Percentiles rank a stretch among this genome's conserved stretches.
These are phyloP conservation scores for Penicillium chermesinum DNA, from an alignment of 495 filamentous ascomycete genomes.

Conservation along the genomic window DNA sequence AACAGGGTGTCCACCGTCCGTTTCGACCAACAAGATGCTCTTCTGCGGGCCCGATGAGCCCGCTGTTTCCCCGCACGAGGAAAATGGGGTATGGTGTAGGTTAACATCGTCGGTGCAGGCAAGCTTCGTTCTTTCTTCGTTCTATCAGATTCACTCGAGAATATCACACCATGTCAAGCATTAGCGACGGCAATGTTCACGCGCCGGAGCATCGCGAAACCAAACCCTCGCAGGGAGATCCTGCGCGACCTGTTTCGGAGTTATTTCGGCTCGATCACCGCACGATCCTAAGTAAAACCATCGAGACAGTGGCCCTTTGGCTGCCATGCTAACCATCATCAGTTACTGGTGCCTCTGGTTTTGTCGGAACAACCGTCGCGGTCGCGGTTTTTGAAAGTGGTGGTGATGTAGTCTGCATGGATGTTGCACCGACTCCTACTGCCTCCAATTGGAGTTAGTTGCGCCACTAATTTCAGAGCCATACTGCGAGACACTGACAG, in stretches of 20 bases:
- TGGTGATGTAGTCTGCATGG: conserved; percentile 53
- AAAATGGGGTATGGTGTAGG: too few species aligned
- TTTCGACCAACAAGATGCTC: too few species aligned
- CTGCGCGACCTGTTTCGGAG: conserved; percentile 9
- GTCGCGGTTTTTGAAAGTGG: conserved; percentile 63
- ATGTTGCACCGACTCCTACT: conserved; percentile 44
- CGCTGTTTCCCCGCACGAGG: too few species aligned
- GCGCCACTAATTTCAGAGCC: not conserved
- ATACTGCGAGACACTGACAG: not conserved
- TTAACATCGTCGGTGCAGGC: too few species aligned
- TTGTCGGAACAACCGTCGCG: conserved; percentile 51
- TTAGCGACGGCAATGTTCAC: conserved; percentile 12
- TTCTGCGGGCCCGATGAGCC: too few species aligned
- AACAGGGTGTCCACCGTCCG: too few species aligned
- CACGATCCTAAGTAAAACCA: conserved; percentile 8
- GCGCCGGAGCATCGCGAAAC: conserved; percentile 7
- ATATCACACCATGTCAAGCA: not conserved
- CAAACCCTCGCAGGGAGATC: conserved; percentile 11
- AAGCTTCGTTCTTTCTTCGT: too few species aligned
- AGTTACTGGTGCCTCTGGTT: conserved; percentile 61
- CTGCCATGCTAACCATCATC: not conserved
- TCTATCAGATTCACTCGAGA: not conserved
- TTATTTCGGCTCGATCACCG: conserved; percentile 12
- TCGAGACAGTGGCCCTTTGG: not conserved
- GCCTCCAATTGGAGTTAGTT: conserved; percentile 7